Base-by-base conservation (phyloP, 176 grass and related monocot species). In the Oryza meridionalis region DNA sequence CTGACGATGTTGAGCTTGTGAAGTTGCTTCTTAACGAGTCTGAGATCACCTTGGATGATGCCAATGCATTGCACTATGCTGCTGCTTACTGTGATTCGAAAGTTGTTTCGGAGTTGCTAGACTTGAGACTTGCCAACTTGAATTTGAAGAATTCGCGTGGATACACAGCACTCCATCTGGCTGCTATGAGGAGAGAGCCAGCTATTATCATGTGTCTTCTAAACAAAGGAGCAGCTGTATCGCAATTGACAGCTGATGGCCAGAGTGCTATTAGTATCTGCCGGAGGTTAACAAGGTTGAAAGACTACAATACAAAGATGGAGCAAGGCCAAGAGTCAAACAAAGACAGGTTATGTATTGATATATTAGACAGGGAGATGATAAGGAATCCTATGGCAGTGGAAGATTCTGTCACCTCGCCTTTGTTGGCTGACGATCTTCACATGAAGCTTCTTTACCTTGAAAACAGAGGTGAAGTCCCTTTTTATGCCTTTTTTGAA, bases 1-100 rank as follows among this genome's bases (percentile, higher is more conserved):
- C 83, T 75, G 97, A 99, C 80, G 97, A 99, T 90, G 88, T 99
- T 15, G 93, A 99, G 68, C 94, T 99, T 81, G 97, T 99, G 77
- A 96, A 89, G 84, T 87, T 99, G 84, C 93, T 99, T 79, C 90
- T 99, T 73, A 94, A 81, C 61, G 97, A 99, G 82, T 99, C 97
- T 55, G 88, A 92, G 35, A 93, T 96, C 69, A 99, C 93, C 33
- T 80, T 99, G 24, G 91, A 99, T 81, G 93, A 96, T 69, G 93
- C 97, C 65, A 84, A 91, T 72, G 97, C 93, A 72, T 76, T 99
- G 77, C 97, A 96, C 79, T 94, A 99, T 84, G 91, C 88, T n/a
- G 86, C 90, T 82, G 78, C 97, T 24, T 99, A 96, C 71, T 99
- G 97, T 79, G 97, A 99, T 79, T 72, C 89, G 12, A 99, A 99